Evolutionary conservation across 2,329 filamentous ascomycete species (phyloP), one percentile per base, ranked within the genome.

Genomic region (Fusarium sp.): DNA sequence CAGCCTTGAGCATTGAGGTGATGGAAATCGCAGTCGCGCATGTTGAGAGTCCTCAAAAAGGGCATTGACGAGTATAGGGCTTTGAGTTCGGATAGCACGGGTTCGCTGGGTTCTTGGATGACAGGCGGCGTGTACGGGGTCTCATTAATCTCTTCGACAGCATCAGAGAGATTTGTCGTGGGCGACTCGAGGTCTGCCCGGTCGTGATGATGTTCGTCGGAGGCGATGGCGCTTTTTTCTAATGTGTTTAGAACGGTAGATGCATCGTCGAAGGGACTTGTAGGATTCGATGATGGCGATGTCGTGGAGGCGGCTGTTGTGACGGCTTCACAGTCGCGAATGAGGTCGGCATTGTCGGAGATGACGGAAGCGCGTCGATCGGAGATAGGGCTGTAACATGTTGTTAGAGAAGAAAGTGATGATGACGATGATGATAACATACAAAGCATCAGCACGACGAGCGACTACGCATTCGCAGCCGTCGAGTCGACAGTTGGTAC

Each of bases 401-500:
- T 71, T 3, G 71, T 54, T 13, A 17, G 3, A 14, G 1, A 0
- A 12, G 1, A 23, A 4, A 7, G 10, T 2, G 3, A 30, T 3
- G 20, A 23, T 23, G 20, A 23, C 4, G 20, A 23, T 23, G 20
- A 23, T 23, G 13, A 41, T 3, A 14, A 62, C 69, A 44, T 61
- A 73, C 69, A 66, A 46, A 10, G 65, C 50, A 37, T 55, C 56
- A 2, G 55, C 70, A 17, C 70, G 62, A 48, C 57, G 58, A 20
- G 70, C 62, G 14, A 74, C 60, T 15, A 72, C 54, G 7, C 71
- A 74, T 20, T 64, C 62, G 13, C 54, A 56, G 11, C 67, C 72
- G 17, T 74, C 72, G 4, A 74, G 64, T 27, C 72, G 69, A 33
- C 72, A 74, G 26, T 74, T 74, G 27, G 72, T 74, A 13, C 72